phyloP scores from a whole-genome alignment of 2,329 filamentous ascomycete genomes.

The Hirsutella rhossiliensis region DNA sequence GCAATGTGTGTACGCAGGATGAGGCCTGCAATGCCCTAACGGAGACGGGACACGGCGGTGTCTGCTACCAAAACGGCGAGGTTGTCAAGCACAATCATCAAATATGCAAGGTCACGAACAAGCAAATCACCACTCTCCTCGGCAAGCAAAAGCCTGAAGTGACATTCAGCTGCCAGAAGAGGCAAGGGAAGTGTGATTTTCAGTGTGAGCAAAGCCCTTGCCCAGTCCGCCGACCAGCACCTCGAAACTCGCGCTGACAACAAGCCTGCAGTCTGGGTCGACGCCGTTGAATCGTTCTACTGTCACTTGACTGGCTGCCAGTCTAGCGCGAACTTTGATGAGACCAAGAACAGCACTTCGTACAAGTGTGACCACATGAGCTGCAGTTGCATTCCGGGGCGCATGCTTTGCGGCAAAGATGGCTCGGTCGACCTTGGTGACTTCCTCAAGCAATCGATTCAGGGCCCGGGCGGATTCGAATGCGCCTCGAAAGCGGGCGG shows the following conservation, averaged over 20 bases:
- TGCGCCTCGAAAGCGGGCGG: constrained; percentile 56
- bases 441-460: constrained; percentile 72
- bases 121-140: constrained; percentile 79
- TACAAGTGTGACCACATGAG: constrained; percentile 78
- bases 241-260: constrained; percentile 4
- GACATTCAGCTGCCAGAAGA: constrained; percentile 80
- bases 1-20: constrained; percentile 83
- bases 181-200: constrained; percentile 73
- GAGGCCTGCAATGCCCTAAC: constrained; percentile 80
- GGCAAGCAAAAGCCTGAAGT: constrained; percentile 81
- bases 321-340: constrained; percentile 56
- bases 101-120: constrained; percentile 95
- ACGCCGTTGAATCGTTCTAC: constrained; percentile 89
- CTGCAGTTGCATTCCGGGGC: constrained; percentile 78
- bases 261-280: constrained; percentile 67
- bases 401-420: constrained; percentile 87
- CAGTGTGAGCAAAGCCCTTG: constrained; percentile 53
- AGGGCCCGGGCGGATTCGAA: constrained; percentile 76
- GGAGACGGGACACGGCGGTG: constrained; percentile 67
- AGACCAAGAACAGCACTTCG: constrained; percentile 64
- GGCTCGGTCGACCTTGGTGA: constrained; percentile 88
- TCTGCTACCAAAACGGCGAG: constrained; percentile 86
- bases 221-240: neutral
- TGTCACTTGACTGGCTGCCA: constrained; percentile 76
- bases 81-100: constrained; percentile 93